Evolutionary conservation across 306 rosid genomes (phyloP).

Genomic region (Hippophae gyantsensis): DNA sequence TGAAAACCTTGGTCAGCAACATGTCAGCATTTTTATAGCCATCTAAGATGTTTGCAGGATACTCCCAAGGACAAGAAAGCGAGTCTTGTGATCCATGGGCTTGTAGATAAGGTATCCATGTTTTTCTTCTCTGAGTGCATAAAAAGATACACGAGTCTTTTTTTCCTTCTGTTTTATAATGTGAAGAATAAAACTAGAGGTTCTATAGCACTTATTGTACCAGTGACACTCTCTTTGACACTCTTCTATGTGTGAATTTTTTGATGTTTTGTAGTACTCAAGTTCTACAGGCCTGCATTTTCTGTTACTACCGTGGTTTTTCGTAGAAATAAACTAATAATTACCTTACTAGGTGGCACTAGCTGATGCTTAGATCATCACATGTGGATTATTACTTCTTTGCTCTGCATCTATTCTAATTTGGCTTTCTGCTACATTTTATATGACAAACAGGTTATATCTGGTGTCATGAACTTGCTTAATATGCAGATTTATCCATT

Average conservation of each 20-base stretch:
- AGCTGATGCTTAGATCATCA: neutral
- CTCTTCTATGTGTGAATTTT: no score
- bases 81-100: constrained; percentile 77
- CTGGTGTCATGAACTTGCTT: constrained; percentile 74
- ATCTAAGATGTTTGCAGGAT: constrained; percentile 43
- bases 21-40: constrained; percentile 1
- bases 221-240: no score
- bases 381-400: neutral
- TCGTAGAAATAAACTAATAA: neutral
- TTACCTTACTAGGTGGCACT: neutral
- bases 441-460: constrained; percentile 58
- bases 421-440: constrained; percentile 13
- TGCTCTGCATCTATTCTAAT: constrained; percentile 8
- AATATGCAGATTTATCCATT: constrained; percentile 76
- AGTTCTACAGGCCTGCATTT: no score
- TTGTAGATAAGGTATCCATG: constrained; percentile 70
- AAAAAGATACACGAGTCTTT: neutral
- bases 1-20: no score
- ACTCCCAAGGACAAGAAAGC: constrained; percentile 98
- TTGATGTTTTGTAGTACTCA: no score
- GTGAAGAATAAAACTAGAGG: no score
- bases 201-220: no score
- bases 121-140: constrained; percentile 12
- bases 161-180: neutral
- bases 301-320: neutral